Evolutionary conservation across 2,329 filamentous ascomycete genomes (phyloP).

Genomic region (Triangularia setosa): DNA sequence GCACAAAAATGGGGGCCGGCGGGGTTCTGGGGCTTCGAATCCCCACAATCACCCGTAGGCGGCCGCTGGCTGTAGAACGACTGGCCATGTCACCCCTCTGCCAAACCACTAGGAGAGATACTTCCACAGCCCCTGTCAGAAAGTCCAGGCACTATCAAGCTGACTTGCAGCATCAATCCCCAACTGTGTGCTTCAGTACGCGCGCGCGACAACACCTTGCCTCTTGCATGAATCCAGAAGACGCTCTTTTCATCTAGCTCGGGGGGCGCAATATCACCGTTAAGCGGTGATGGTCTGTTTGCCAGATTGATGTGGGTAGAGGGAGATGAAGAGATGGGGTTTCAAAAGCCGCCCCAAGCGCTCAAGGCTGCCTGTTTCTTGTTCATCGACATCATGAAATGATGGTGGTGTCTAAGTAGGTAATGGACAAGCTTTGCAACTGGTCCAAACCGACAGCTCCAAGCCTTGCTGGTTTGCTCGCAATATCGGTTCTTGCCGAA

Average conservation of each 20-base stretch:
- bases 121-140: neutral
- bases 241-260: neutral
- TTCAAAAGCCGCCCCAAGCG: conserved; percentile 5
- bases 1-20: conserved; percentile 5
- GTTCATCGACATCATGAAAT: neutral
- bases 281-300: neutral
- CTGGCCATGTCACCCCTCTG: neutral
- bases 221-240: neutral
- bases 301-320: neutral
- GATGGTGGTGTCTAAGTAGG: neutral
- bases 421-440: neutral
- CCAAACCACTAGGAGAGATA: neutral
- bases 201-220: conserved; percentile 18
- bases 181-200: conserved; percentile 19
- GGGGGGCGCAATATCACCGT: neutral
- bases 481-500: neutral
- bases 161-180: conserved; percentile 9
- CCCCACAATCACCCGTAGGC: conserved; percentile 6
- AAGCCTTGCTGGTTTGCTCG: conserved; percentile 6
- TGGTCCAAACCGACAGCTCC: neutral
- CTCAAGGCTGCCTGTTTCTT: neutral
- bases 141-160: neutral
- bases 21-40: neutral
- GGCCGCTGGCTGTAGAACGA: conserved; percentile 1
- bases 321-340: neutral